phyloP scores from a whole-genome alignment of 1,139 yeast species.

The Protomyces arabidopsidicola region DNA sequence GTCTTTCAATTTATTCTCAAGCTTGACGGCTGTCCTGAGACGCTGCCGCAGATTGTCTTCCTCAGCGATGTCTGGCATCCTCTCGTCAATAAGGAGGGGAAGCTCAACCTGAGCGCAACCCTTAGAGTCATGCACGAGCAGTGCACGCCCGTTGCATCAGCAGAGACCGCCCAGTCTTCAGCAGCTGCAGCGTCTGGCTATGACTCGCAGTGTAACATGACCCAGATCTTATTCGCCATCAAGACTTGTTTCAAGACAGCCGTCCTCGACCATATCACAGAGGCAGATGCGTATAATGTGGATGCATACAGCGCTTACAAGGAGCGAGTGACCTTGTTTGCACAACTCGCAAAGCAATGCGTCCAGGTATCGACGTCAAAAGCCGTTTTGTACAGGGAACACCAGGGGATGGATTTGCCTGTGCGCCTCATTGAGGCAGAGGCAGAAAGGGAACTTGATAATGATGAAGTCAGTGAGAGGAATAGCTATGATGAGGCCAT shows the following conservation, averaged over 20 bases:
- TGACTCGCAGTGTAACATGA: background rate
- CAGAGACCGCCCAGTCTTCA: too few relatives aligned
- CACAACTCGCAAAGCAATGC: background rate
- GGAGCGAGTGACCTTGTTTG: background rate
- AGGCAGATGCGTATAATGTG: background rate
- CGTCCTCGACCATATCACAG: background rate
- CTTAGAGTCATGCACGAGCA: background rate
- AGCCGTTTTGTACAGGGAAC: background rate
- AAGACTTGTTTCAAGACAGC: background rate
- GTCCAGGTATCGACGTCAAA: background rate
- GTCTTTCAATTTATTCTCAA: background rate
- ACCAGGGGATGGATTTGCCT: background rate
- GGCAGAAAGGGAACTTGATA: background rate
- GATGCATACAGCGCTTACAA: background rate
- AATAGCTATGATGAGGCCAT: background rate
- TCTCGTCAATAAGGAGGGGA: background rate
- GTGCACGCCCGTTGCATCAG: background rate
- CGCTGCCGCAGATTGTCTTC: background rate
- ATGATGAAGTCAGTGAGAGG: background rate
- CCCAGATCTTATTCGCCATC: background rate
- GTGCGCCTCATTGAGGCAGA: background rate
- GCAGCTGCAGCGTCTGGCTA: background rate
- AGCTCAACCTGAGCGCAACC: background rate
- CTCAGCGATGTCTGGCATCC: slow-evolving; percentile 1
- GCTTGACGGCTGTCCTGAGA: background rate